A percentile compares a stretch with the other conserved stretches of the same genome.
Conservation (phyloP, 495 filamentous ascomycete species). For the Aspergillus saccharolyticus region DNA sequence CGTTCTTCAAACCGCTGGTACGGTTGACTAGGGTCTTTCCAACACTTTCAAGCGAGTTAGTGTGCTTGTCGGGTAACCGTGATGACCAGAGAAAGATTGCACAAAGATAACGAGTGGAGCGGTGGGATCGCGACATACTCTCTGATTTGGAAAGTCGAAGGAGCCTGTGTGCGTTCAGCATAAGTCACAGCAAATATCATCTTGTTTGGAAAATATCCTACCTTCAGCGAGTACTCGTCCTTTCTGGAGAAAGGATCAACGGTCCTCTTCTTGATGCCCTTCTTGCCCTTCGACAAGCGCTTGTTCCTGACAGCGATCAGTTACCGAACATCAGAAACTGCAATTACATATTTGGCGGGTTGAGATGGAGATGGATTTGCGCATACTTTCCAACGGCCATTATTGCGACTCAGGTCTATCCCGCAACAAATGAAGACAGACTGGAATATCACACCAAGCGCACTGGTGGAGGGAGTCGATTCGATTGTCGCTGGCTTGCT, state of each 20-base stretch:
- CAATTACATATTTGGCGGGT: neutral
- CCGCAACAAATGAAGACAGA: slow-evolving; percentile 41
- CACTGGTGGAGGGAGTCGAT: slow-evolving; percentile 35
- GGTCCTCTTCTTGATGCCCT: slow-evolving; percentile 99
- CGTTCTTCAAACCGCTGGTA: slow-evolving; percentile 98
- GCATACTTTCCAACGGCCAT: slow-evolving; percentile 93
- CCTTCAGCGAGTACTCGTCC: slow-evolving; percentile 98
- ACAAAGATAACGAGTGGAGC: slow-evolving; percentile 2
- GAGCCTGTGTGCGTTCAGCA: slow-evolving; percentile 58
- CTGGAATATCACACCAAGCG: slow-evolving; percentile 39
- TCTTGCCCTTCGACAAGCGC: slow-evolving; percentile 99
- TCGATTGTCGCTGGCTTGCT: slow-evolving; percentile 29
- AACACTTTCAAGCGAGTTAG: slow-evolving; percentile 56
- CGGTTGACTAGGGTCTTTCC: slow-evolving; percentile 99
- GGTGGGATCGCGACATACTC: slow-evolving; percentile 62
- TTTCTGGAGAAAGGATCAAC: slow-evolving; percentile 96
- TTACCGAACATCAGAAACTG: slow-evolving; percentile 8
- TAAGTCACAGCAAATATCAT: neutral
- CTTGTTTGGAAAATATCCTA: slow-evolving; percentile 30
- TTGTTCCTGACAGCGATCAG: slow-evolving; percentile 73
- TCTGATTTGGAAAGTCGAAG: slow-evolving; percentile 89
- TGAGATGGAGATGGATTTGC: neutral
- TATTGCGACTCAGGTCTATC: slow-evolving; percentile 56
- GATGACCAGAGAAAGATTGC: neutral
- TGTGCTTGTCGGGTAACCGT: slow-evolving; percentile 4